A percentile compares a stretch with the other conserved stretches of the same genome.
Evolutionary conservation across 1,284 basidiomycete species (phyloP).

Genomic region (Cerrena zonata): DNA sequence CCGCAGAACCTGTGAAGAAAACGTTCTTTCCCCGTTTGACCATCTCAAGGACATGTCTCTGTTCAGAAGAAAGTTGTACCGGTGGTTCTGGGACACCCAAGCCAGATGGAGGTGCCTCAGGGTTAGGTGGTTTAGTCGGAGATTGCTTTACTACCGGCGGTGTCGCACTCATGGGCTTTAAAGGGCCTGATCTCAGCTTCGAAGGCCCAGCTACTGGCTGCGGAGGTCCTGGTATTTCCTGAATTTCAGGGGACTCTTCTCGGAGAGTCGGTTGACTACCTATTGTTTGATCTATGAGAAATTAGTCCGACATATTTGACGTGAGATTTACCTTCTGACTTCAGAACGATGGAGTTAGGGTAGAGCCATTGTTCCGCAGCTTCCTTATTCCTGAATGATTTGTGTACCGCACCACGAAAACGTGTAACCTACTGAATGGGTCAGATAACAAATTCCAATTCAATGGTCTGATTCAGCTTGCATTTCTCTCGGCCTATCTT

Average conservation of each 20-base stretch:
- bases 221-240: background rate
- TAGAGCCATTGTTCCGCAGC: slow-evolving; percentile 46
- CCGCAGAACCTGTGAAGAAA: slow-evolving; percentile 77
- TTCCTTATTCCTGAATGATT: slow-evolving; percentile 37
- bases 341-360: background rate
- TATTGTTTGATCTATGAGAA: too few species aligned
- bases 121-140: background rate
- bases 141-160: background rate
- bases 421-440: slow-evolving; percentile 35
- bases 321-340: too few species aligned
- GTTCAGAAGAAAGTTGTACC: slow-evolving; percentile 42
- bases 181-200: background rate
- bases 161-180: background rate
- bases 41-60: slow-evolving; percentile 50
- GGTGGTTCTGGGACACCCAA: background rate
- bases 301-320: too few species aligned
- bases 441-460: too few species aligned
- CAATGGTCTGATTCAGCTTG: background rate
- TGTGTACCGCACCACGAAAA: slow-evolving; percentile 41
- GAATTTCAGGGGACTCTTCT: background rate
- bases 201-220: background rate
- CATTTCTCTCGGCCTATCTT: slow-evolving; percentile 2
- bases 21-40: slow-evolving; percentile 57
- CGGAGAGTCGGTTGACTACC: too few species aligned
- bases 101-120: background rate